Evolutionary conservation across 75 land plant species (phyloP).

Genomic region (Picea glauca): DNA sequence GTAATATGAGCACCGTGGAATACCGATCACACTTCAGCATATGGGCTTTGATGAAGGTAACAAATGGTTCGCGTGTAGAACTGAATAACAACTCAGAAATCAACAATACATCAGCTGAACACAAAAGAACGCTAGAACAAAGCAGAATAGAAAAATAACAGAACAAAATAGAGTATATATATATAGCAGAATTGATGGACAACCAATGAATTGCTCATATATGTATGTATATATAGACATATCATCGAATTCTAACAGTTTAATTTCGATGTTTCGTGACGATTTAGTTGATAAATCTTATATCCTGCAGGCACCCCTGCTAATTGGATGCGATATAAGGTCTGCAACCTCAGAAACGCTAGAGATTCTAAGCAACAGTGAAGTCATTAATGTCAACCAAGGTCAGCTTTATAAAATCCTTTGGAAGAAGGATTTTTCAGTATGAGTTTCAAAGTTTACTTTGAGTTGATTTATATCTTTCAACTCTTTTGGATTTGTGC

Average conservation of each 20-base stretch:
- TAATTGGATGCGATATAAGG: slow-evolving; percentile 81
- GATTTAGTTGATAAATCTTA: neutral
- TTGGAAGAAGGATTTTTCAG: neutral
- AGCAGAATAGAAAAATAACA: neutral
- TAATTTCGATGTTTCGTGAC: too few relatives aligned
- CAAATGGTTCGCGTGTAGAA: too few relatives aligned
- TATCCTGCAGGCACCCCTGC: slow-evolving; percentile 64
- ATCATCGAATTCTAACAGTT: too few relatives aligned
- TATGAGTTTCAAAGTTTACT: neutral
- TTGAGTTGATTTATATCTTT: neutral
- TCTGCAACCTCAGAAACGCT: slow-evolving; percentile 46
- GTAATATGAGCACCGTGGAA: slow-evolving; percentile 73
- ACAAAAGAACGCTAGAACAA: too few relatives aligned
- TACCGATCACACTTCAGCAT: slow-evolving; percentile 86
- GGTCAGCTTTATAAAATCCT: slow-evolving; percentile 23
- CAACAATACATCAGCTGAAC: too few relatives aligned
- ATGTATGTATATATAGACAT: too few relatives aligned
- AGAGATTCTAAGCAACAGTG: slow-evolving; percentile 56
- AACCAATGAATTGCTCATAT: neutral
- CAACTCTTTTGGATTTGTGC: slow-evolving; percentile 1
- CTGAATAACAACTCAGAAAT: too few relatives aligned
- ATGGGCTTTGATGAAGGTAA: slow-evolving; percentile 90
- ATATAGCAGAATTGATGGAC: too few relatives aligned
- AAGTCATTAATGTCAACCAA: slow-evolving; percentile 83
- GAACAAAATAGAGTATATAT: neutral